Evolutionary conservation across 75 land plant species (phyloP), one percentile per base, ranked within the genome.

Genomic region (Adiantum capillusveneris): DNA sequence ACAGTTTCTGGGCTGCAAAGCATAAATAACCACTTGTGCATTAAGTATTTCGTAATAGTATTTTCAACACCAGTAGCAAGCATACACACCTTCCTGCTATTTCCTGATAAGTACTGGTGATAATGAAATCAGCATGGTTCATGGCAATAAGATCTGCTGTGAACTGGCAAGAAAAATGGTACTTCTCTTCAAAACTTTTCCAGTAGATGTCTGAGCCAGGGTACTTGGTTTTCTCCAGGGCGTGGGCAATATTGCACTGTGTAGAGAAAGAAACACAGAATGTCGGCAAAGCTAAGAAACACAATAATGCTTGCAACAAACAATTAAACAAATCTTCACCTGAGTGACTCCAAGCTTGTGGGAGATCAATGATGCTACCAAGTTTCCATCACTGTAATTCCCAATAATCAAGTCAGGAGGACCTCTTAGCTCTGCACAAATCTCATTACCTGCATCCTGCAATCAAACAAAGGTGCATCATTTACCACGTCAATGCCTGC

Each of bases 201-300:
- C 88, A 84, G 44, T 82, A 84, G 29, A 84, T 82, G 65, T 84
- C 88, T 11, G 86, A 84, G 25, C 75, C 88, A 25, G 86, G 88
- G 64, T 84, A 84, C 67, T 84, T 84, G 6, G 88, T 84, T 61
- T 84, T 84, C 79, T 84, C 88, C 75, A 84, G 45, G 2, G 88
- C 88, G 63, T 84, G 88, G 9, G 88, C 88, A 59, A 84, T 84
- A 36, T 64, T 84, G 39, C 88, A 84, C 88, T 84, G 68, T 18
- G 27, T 29, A 7, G 36, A 18, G 22, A 45, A 27, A 1, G 56
- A 34, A 52, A 25, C 51, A n/a, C 39, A 39, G n/a, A n/a, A n/a
- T n/a, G n/a, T n/a, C n/a, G n/a, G n/a, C n/a, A n/a, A n/a, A n/a
- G n/a, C n/a, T n/a, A n/a, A n/a, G n/a, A n/a, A n/a, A n/a, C n/a